Evolutionary conservation across 2,329 filamentous ascomycete genomes (phyloP), one percentile per base, ranked within the genome.

Genomic region (Sphaerulina populicola): DNA sequence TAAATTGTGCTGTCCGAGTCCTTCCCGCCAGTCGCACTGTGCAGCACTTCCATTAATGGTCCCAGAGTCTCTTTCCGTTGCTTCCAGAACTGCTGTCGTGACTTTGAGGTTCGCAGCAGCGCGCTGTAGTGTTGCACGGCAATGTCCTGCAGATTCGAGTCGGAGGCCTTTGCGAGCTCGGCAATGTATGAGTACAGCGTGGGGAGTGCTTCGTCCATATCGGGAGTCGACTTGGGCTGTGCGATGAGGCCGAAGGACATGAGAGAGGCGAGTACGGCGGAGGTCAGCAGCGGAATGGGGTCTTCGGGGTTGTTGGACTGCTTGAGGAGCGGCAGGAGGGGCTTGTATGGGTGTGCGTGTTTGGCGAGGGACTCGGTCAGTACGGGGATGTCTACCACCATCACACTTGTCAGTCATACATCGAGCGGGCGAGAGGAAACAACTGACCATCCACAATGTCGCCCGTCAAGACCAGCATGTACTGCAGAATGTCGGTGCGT

Each of bases 71-170:
- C 87, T 66, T 83, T 83, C 62, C 87, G 80, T 69, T 95, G 88
- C 57, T 85, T 80, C 93, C 93, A 98, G 72, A 97, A 97, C 50
- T 93, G 77, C 60, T 83, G 77, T 57, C 93, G 80, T 3, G 89
- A 81, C 52, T 80, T 80, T 55, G 76, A 79, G 36, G 83, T 87
- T 55, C 88, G 83, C 30, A 98, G 76, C 30, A 98, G 75, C 15
- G 86, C 78, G 33, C 93, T 96, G 71, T 91, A 94, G 66, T 91
- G 82, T 64, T 93, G 87, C 10, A 97, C 89, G 23, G 89, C 91
- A 65, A 97, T 95, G 66, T 98, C 93, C 71, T 98, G 93, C 51
- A 94, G 77, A 36, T 88, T 88, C 49, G 87, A 85, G 70, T 98
- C 93, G 51, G 86, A 79, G 66, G 83, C 88, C 74, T 89, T 89